Conservation (phyloP, 1,284 basidiomycete genomes). For the Blastosporella zonata region DNA sequence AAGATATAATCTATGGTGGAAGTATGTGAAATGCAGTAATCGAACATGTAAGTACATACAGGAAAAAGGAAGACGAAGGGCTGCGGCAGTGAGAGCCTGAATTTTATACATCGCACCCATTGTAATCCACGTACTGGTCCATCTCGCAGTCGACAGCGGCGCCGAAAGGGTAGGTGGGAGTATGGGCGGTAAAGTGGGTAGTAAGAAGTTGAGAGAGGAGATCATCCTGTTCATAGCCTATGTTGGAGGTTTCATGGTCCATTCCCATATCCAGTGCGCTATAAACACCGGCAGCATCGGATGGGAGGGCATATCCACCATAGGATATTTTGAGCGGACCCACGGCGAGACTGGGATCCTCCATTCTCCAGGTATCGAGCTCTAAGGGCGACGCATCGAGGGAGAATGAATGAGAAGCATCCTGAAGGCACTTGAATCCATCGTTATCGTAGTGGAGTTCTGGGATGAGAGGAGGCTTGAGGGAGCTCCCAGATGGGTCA, state of each 20-base stretch:
- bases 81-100: too few species aligned
- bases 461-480: constrained; percentile 7
- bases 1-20: too few species aligned
- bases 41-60: too few species aligned
- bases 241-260: background rate
- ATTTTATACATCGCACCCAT: constrained; percentile 1
- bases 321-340: constrained; percentile 6
- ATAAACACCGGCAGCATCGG: background rate
- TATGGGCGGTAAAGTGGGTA: background rate
- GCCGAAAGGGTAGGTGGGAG: background rate
- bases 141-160: constrained; percentile 8
- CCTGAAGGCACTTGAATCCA: background rate
- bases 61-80: too few species aligned
- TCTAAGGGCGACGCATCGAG: background rate
- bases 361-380: background rate
- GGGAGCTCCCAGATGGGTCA: constrained; percentile 16
- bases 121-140: constrained; percentile 16
- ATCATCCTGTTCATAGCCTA: background rate
- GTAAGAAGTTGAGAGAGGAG: background rate
- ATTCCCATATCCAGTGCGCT: background rate
- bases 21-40: too few species aligned
- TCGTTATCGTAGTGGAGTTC: constrained; percentile 8
- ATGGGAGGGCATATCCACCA: background rate
- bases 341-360: background rate
- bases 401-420: background rate